Base-by-base conservation (phyloP, 2,329 filamentous ascomycete genomes). In the Cercospora nicotianae region DNA sequence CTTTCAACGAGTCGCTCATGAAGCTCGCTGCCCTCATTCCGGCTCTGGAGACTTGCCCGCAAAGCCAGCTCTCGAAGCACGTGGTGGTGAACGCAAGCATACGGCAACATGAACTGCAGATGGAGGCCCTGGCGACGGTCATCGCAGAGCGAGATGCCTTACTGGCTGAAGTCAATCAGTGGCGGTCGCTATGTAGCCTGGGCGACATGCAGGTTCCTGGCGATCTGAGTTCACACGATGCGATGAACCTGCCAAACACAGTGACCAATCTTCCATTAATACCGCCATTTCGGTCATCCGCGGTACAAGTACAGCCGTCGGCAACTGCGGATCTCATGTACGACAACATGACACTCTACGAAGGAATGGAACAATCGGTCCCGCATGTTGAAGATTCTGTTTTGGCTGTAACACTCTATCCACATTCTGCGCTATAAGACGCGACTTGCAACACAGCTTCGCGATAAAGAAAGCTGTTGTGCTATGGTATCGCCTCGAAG, bases 21-120 rank as follows among this genome's bases (percentile, higher is more conserved):
- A 42, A 67, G 36, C 65, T 71, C 20, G 69, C 69, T 7, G 39
- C 61, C 1, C 64, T 71, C 16, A 31, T 69, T 23, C 69, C 69
- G 18, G 39, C 51, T 5, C 65, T 71, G 33, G 65, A 67, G 36
- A 62, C 48, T 26, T 61, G 66, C 55, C 67, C 67, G 55, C 60
- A 66, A 39, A 66, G 64, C n/a, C 67, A 67, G 39, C 67, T 71
- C 3, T 69, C 69, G 3, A 71, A 71, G 45, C 66, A 69, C 26
- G 67, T 67, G n/a, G 67, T 71, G 6, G 69, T 71, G 5, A 55
- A 67, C 8, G 67, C 67, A 23, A 66, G 63, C 45, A 60, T 71
- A 8, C 57, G 67, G 31, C 63, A 71, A 66, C 65, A 39, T 45
- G 65, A n/a, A 23, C 33, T n/a, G 45, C 42, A 61, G 13, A 45